These are phyloP conservation scores for Phytophthora ramorum DNA, from an alignment of 352 stramenopile species.

Conservation along the genomic window DNA sequence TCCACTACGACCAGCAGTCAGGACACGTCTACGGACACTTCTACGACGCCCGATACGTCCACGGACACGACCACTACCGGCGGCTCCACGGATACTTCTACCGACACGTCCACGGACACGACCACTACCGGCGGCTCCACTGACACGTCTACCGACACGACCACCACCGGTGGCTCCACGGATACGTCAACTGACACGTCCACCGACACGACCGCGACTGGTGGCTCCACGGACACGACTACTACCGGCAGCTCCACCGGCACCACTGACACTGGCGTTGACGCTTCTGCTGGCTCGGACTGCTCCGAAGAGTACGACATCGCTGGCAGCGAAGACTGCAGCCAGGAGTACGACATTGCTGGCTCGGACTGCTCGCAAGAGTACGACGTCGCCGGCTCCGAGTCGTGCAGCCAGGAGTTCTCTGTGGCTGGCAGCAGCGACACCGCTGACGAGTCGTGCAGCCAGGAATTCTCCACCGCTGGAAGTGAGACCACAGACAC, in stretches of 20 bases:
- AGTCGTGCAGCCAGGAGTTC: constrained; percentile 41
- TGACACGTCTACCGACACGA: background rate
- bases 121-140: background rate
- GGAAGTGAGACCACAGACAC: constrained; percentile 15
- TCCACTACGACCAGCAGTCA: background rate
- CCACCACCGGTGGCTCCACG: background rate
- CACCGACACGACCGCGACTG: background rate
- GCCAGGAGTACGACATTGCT: constrained; percentile 37
- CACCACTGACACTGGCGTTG: constrained; percentile 26
- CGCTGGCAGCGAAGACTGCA: constrained; percentile 31
- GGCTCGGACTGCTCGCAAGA: constrained; percentile 37
- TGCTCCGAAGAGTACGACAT: constrained; percentile 26
- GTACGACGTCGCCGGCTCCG: constrained; percentile 29
- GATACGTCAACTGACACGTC: constrained; percentile 31
- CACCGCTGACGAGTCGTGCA: constrained; percentile 25
- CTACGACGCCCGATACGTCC: background rate
- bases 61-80: background rate
- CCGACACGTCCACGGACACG: background rate
- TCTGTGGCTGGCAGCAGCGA: constrained; percentile 36
- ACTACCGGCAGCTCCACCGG: constrained; percentile 2
- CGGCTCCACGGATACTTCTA: background rate
- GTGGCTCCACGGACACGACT: background rate
- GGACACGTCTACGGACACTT: constrained; percentile 9
- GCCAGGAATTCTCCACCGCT: constrained; percentile 31
- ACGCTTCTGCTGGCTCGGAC: constrained; percentile 12